Percentiles rank a stretch among this genome's conserved stretches.
These are phyloP conservation scores for Talaromyces sp. DNA, from an alignment of 2,329 filamentous ascomycete genomes.

Conservation along the genomic window DNA sequence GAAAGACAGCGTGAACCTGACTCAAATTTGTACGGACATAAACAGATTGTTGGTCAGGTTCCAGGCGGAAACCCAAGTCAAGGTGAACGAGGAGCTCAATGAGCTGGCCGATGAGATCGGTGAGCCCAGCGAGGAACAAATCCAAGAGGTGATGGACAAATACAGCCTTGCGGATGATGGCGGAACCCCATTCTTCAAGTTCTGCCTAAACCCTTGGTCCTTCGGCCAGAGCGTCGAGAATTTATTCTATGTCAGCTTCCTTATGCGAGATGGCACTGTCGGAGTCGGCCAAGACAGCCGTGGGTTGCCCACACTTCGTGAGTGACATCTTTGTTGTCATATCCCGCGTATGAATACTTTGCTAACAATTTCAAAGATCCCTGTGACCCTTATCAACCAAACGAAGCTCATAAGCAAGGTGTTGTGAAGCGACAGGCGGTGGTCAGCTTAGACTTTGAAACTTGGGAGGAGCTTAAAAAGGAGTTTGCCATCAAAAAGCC, in stretches of 20 bases:
- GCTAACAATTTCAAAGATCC: conserved; percentile 41
- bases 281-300: conserved; percentile 73
- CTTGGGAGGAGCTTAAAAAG: conserved; percentile 77
- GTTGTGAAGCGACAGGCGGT: conserved; percentile 80
- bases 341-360: conserved; percentile 1
- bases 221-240: conserved; percentile 97
- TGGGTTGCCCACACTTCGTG: conserved; percentile 78
- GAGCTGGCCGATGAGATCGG: conserved; percentile 10
- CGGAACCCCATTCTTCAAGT: conserved; percentile 79
- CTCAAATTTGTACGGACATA: conserved; percentile 76
- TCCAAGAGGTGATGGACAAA: conserved; percentile 61
- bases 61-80: conserved; percentile 49
- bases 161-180: conserved; percentile 68
- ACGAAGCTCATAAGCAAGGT: conserved; percentile 54
- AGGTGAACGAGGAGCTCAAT: conserved; percentile 49
- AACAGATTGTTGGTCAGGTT: conserved; percentile 59
- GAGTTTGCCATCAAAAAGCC: conserved; percentile 75
- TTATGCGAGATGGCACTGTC: conserved; percentile 83
- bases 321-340: conserved; percentile 40
- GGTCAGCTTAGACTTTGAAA: conserved; percentile 81
- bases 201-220: conserved; percentile 84
- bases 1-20: conserved; percentile 77
- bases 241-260: conserved; percentile 92
- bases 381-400: conserved; percentile 51
- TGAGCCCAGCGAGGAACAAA: conserved; percentile 42